phyloP scores from a whole-genome alignment of 257 asterid species.

The Leptodermis oblonga region DNA sequence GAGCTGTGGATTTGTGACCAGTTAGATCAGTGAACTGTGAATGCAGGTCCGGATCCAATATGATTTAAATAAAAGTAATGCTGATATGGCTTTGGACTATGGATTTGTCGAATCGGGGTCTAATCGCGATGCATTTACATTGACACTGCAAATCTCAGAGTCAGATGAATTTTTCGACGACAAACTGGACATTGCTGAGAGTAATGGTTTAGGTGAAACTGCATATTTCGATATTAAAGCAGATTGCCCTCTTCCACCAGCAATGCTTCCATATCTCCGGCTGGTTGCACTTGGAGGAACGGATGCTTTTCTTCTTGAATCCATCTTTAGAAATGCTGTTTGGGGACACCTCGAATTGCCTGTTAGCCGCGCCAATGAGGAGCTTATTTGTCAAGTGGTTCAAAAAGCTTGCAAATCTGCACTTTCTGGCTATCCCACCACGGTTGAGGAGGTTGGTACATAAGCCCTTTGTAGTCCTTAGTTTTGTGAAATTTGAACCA shows the following conservation, averaged over 20 bases:
- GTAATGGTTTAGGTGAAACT: conserved; percentile 58
- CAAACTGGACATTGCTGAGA: conserved; percentile 86
- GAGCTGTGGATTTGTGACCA: background rate
- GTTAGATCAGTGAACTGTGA: conserved; percentile 2
- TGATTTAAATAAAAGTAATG: conserved; percentile 82
- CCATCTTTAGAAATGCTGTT: conserved; percentile 60
- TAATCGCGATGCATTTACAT: conserved; percentile 73
- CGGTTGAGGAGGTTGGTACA: conserved; percentile 72
- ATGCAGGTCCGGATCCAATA: conserved; percentile 80
- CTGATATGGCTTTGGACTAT: conserved; percentile 93
- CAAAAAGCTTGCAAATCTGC: conserved; percentile 70
- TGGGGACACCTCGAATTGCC: conserved; percentile 87
- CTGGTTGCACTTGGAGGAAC: conserved; percentile 77
- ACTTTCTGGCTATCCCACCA: conserved; percentile 71
- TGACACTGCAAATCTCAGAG: conserved; percentile 75
- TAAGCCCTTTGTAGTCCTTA: background rate
- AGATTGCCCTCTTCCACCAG: conserved; percentile 65
- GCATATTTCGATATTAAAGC: conserved; percentile 75
- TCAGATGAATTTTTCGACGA: conserved; percentile 61
- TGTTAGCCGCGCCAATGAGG: conserved; percentile 81
- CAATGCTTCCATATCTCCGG: conserved; percentile 74
- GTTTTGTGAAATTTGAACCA: background rate
- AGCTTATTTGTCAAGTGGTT: conserved; percentile 69
- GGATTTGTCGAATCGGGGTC: conserved; percentile 68
- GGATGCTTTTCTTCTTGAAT: conserved; percentile 83